These are phyloP conservation scores for Tetrapisispora namnaoensis DNA, from an alignment of 805 yeast genomes.

Conservation along the genomic window DNA sequence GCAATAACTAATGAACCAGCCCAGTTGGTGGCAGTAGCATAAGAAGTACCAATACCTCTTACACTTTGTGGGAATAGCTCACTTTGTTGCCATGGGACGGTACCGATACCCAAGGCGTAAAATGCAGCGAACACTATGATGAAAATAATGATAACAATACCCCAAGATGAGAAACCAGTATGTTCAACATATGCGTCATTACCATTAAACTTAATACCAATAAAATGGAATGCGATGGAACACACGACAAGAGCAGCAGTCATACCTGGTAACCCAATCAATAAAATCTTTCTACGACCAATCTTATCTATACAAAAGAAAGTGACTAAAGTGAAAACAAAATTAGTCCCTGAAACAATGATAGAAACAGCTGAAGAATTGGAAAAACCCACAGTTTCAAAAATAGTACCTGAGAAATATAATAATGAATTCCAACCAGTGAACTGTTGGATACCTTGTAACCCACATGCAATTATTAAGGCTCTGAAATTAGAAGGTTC, in stretches of 20 bases:
- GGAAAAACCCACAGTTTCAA: constrained; percentile 79
- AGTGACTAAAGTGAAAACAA: constrained; percentile 77
- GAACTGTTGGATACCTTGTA: constrained; percentile 94
- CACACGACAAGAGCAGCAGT: constrained; percentile 62
- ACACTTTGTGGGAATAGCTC: constrained; percentile 91
- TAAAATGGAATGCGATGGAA: constrained; percentile 85
- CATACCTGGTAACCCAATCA: constrained; percentile 83
- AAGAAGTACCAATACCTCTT: constrained; percentile 84
- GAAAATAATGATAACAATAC: constrained; percentile 71
- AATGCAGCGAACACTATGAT: constrained; percentile 84
- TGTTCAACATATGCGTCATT: constrained; percentile 34
- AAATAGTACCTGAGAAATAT: constrained; percentile 91
- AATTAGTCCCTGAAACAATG: constrained; percentile 89
- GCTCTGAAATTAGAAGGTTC: constrained; percentile 82
- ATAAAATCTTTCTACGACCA: constrained; percentile 77
- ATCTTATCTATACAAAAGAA: constrained; percentile 77
- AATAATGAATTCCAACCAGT: constrained; percentile 93
- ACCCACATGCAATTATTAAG: constrained; percentile 77
- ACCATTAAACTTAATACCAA: constrained; percentile 50
- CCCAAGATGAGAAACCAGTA: constrained; percentile 67
- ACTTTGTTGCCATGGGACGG: constrained; percentile 97
- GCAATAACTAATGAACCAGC: constrained; percentile 87
- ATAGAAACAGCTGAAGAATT: constrained; percentile 92
- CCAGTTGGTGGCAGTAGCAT: constrained; percentile 92
- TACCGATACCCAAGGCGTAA: constrained; percentile 92